Base-by-base conservation (phyloP, 768 basidiomycete species). In the Nidularia sp. region DNA sequence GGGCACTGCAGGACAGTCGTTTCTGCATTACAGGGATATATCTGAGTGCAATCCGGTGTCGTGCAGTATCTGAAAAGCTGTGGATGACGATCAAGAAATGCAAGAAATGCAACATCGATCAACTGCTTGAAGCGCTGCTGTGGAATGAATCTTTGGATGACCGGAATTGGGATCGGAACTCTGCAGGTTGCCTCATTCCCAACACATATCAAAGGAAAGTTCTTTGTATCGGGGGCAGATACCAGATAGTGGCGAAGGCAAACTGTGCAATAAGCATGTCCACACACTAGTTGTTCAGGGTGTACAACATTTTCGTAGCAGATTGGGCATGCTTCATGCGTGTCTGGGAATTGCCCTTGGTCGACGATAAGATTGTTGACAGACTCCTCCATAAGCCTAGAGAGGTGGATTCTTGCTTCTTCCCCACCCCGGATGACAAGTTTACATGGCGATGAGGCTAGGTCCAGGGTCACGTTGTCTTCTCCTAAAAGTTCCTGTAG, bases 31-130 rank as follows among this genome's bases (percentile, higher is more conserved):
- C 62, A 61, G 46, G 75, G 69, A 65, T 90, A 90, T 3, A 88
- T 77, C 56, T 86, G 83, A 4, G 69, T 72, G 61, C 88, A 90
- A 60, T 88, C 86, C 0, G 89, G 82, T 0, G 86, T 88, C 1
- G 80, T 83, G 66, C 89, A 90, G 55, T 84, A 83, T 50, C 77
- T 76, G 61, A 82, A 82, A 43, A 82, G 79, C 35, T 73, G 68
- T 0, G 82, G 73, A 47, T 80, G 79, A 34, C 75, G 63, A 41
- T 82, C 79, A 41, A 87, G 66, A 60, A 88, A 76, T 0, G 70
- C 63, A 45, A 68, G 66, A 57, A 86, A 86, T 0, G 81, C 78
- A 0, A 79, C 74, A 29, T 82, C 74, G n/a, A 80, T 61, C 46
- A 90, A 68, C 0, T 69, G 66, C 29, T 75, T 69, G 58, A 85